These are phyloP conservation scores for Colletotrichum scovillei DNA, from an alignment of 2,329 filamentous ascomycete species.

Conservation along the genomic window DNA sequence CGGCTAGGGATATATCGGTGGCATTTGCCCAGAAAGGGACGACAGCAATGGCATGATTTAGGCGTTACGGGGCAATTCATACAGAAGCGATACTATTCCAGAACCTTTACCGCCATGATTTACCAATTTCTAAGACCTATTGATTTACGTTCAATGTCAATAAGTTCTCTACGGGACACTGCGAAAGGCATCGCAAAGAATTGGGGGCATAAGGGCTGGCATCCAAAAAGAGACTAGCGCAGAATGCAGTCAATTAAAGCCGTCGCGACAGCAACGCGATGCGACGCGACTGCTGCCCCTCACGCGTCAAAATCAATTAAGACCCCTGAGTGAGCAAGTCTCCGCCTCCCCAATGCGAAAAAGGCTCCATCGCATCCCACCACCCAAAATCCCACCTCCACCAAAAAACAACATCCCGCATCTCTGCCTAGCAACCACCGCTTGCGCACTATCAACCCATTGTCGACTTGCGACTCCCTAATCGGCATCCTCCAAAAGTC, in stretches of 20 bases:
- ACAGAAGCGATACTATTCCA: not conserved
- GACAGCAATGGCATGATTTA: not conserved
- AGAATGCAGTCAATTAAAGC: conserved; percentile 54
- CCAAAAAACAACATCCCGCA: conserved; percentile 29
- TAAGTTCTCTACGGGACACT: not conserved
- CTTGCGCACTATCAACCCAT: conserved; percentile 4
- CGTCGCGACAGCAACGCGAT: conserved; percentile 44
- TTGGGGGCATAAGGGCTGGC: not conserved
- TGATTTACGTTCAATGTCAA: not conserved
- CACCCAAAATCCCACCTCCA: conserved; percentile 33
- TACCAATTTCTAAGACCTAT: not conserved
- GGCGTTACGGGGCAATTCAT: conserved; percentile 1
- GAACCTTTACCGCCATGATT: not conserved
- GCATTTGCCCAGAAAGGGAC: not conserved
- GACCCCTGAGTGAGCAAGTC: conserved; percentile 23
- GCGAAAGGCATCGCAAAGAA: not conserved
- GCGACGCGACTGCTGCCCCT: conserved; percentile 41
- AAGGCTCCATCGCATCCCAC: conserved; percentile 34
- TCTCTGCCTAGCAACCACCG: conserved; percentile 4
- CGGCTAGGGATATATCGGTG: not conserved
- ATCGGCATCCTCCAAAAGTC: not conserved
- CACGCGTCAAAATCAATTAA: conserved; percentile 38
- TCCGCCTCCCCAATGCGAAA: conserved; percentile 29
- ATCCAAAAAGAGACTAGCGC: conserved; percentile 18
- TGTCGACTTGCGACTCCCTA: not conserved